Base-by-base conservation (phyloP, 768 basidiomycete genomes). In the Leccinum ochraceum region DNA sequence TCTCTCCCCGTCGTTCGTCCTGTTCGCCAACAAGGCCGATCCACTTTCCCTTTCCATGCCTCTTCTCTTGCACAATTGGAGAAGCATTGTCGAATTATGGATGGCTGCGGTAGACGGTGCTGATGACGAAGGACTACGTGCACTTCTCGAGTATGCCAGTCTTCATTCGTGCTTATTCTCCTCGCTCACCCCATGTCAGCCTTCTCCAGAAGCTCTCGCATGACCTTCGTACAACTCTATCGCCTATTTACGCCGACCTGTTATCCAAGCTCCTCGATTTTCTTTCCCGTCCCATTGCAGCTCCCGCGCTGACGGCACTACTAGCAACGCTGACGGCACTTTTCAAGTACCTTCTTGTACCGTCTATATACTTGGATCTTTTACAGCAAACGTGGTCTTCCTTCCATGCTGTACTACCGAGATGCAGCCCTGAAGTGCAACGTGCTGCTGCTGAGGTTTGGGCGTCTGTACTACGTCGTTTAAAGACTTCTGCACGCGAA, bases 371-470 rank as follows among this genome's bases (percentile, higher is more conserved):
- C 51, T 20, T 71, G n/a, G 77, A 83, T 32, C 76, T 86, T 5
- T 69, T 89, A 26, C 78, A 82, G 48, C 76, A 80, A 48, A 87
- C 89, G 3, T 93, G 91, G 91, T 57, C 71, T 6, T 67, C 74
- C 30, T 74, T 93, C 44, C 77, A 78, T 26, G 68, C 71, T 1
- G 75, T 80, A 1, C 70, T 93, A 9, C 81, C 82, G 3, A 81
- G 78, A 59, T 92, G 89, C 69, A 75, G 82, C 58, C 81, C 84
- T 0, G 90, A 94, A 60, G 82, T 92, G 3, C 90, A 90, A 68
- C 77, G 89, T 26, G 86, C 89, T 1, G 81, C 90, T 10, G 89
- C 92, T 0, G 94, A 97, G 68, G 92, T 93, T 4, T 97, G 93
- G 95, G 92, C 87, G 0, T 85, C 84, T 1, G 81, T 89, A 0